Evolutionary conservation across 108 stramenopile species (phyloP), one percentile per base, ranked within the genome.

Genomic region (Conticribra weissflogii): DNA sequence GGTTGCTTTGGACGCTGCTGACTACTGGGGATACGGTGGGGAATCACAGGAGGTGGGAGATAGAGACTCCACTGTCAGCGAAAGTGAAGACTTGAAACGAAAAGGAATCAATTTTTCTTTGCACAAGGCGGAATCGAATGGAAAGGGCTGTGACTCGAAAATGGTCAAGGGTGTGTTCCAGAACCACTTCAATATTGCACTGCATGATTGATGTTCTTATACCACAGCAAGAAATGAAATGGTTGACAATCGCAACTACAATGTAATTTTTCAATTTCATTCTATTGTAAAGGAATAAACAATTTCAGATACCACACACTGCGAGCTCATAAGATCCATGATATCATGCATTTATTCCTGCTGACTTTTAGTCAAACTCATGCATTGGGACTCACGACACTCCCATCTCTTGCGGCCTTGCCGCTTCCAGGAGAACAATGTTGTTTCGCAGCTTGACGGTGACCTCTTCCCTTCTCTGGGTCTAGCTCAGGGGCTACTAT

Each of bases 1-100:
- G 59, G 97, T 98, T 0, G 98, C 98, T 3, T 83, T 99, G 72
- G 97, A 99, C 84, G 96, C 96, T 25, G 96, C 93, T 24, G 97
- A 98, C 74, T 99, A 99, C 69, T 98, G 88, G 88, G 90, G 89
- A n/a, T 86, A 91, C 44, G 49, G 33, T 28, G 36, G 19, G 4
- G 29, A 33, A 51, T 19, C 51, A 29, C 47, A 49, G 2, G 30
- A 59, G 7, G 68, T 54, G 5, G 41, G 36, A 41, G 22, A 63
- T 17, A 25, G 44, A 22, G 34, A 31, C 3, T 54, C 0, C 46
- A 41, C 24, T 2, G 51, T 24, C 17, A 23, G 3, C 23, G 55
- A 36, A 24, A 24, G n/a, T 24, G 56, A 33, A 9, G 21, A 28
- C n/a, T n/a, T n/a, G n/a, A n/a, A n/a, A n/a, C n/a, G n/a, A n/a